A percentile compares a stretch with the other conserved stretches of the same genome.
phyloP scores from a whole-genome alignment of 2,329 filamentous ascomycete species.

The Botrytis aclada region DNA sequence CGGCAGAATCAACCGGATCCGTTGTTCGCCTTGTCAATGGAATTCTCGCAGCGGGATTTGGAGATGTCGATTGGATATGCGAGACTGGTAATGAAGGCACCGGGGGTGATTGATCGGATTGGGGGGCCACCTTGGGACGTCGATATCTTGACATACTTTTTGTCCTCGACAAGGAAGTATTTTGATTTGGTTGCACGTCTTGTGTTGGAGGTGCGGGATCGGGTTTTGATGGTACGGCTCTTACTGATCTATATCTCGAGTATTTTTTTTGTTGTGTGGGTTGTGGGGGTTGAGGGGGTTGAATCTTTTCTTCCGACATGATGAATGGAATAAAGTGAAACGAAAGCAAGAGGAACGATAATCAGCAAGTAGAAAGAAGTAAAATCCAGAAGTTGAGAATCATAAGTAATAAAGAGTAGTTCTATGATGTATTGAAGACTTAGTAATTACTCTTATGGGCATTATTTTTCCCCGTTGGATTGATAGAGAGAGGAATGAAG shows the following conservation, averaged over 20 bases:
- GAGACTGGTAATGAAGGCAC: constrained; percentile 23
- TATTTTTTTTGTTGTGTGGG: constrained; percentile 46
- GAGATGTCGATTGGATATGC: not conserved
- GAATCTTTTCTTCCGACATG: constrained; percentile 29
- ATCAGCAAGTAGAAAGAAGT: not conserved
- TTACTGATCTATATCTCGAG: constrained; percentile 57
- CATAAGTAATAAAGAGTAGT: constrained; percentile 15
- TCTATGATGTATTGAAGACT: constrained; percentile 10
- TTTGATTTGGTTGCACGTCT: constrained; percentile 20
- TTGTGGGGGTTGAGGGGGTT: constrained; percentile 22
- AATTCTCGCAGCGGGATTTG: not conserved
- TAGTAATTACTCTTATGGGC: constrained; percentile 6
- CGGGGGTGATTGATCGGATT: constrained; percentile 14
- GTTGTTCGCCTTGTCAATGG: constrained; percentile 7
- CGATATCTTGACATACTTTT: constrained; percentile 42
- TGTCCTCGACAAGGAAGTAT: constrained; percentile 24
- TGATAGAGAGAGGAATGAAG: not conserved
- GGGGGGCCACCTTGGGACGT: constrained; percentile 27
- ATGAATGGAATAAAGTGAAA: not conserved
- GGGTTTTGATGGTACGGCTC: constrained; percentile 40
- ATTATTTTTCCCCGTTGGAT: not conserved
- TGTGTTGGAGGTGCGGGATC: constrained; percentile 14
- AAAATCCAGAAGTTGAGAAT: not conserved
- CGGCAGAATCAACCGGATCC: constrained; percentile 3
- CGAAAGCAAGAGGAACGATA: not conserved